Conservation (phyloP, 345 rosid species). For the Eucalyptus pauciflora region DNA sequence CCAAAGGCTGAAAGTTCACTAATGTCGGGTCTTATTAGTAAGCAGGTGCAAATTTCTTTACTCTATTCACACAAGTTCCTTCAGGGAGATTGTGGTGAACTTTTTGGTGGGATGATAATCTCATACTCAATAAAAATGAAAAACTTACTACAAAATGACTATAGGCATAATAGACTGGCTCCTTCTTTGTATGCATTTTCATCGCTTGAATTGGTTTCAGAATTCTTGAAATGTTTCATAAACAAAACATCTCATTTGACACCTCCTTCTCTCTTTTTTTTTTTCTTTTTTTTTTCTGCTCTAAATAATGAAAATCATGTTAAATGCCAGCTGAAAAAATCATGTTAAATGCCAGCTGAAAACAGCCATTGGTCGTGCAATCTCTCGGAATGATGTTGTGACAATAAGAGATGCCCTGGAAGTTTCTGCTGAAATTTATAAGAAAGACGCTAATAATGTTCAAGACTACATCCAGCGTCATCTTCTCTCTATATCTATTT, state of each 20-base stretch:
- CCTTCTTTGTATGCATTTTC: not conserved
- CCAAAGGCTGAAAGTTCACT: not conserved
- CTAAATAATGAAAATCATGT: not conserved
- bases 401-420: constrained; percentile 92
- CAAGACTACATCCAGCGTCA: constrained; percentile 92
- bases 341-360: constrained; percentile 49
- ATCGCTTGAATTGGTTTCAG: not conserved
- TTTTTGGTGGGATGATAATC: not conserved
- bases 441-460: constrained; percentile 86
- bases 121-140: not conserved
- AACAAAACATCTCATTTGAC: not conserved
- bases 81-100: not conserved
- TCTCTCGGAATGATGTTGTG: constrained; percentile 78
- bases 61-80: not conserved
- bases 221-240: not conserved
- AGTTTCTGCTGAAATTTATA: constrained; percentile 96
- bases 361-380: constrained; percentile 91
- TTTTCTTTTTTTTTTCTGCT: not conserved
- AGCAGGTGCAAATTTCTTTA: not conserved
- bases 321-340: constrained; percentile 50
- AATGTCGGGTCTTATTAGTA: not conserved
- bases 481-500: constrained; percentile 80
- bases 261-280: not conserved
- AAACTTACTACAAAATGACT: not conserved
- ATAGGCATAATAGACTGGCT: not conserved